These are phyloP conservation scores for Parastagonospora nodorum DNA, from an alignment of 2,329 filamentous ascomycete genomes.

Conservation along the genomic window DNA sequence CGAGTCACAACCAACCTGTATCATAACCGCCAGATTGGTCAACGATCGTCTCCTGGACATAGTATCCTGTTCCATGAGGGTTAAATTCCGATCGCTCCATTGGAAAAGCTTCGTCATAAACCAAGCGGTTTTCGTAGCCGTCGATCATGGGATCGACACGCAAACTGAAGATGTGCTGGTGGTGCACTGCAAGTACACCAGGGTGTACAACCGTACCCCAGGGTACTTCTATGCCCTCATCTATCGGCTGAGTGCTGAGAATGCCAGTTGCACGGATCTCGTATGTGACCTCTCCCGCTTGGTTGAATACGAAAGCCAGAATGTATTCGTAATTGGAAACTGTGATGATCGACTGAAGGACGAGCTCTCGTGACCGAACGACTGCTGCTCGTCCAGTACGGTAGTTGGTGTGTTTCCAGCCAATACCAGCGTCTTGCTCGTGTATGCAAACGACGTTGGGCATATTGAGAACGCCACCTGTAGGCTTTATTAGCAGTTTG, in stretches of 20 bases:
- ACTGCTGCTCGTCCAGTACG: slow-evolving; percentile 67
- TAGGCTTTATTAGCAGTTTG: too few species aligned
- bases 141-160: slow-evolving; percentile 56
- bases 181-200: slow-evolving; percentile 70
- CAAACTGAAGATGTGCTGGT: slow-evolving; percentile 75
- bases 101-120: slow-evolving; percentile 61
- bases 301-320: slow-evolving; percentile 73
- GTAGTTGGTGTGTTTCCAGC: slow-evolving; percentile 76
- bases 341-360: slow-evolving; percentile 72
- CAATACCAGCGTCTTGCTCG: slow-evolving; percentile 71
- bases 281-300: slow-evolving; percentile 69
- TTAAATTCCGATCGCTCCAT: slow-evolving; percentile 64
- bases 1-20: slow-evolving; percentile 19
- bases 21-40: slow-evolving; percentile 58
- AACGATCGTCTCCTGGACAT: slow-evolving; percentile 53
- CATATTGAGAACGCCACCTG: slow-evolving; percentile 56
- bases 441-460: slow-evolving; percentile 73
- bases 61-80: slow-evolving; percentile 60
- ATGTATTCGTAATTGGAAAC: slow-evolving; percentile 77
- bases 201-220: slow-evolving; percentile 73
- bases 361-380: slow-evolving; percentile 67
- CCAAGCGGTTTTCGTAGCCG: slow-evolving; percentile 51
- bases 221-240: slow-evolving; percentile 66
- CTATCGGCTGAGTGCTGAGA: slow-evolving; percentile 69
- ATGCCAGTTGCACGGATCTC: slow-evolving; percentile 73